phyloP scores from a whole-genome alignment of 768 basidiomycete genomes.

The Phanerodontia chrysosporium region DNA sequence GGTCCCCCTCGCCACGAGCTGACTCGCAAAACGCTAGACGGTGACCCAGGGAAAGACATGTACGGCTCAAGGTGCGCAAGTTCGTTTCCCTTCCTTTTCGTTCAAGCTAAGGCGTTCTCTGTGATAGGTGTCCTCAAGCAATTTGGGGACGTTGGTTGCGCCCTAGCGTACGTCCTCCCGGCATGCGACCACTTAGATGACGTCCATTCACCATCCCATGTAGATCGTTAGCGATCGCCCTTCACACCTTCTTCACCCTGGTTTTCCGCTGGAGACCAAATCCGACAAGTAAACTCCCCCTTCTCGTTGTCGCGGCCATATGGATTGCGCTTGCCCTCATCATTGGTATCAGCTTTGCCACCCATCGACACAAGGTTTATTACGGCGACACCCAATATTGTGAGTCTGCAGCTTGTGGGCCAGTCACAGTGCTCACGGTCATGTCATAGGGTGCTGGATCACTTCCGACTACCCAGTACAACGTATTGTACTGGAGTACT shows the following conservation, averaged over 20 bases:
- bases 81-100: background rate
- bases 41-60: constrained; percentile 29
- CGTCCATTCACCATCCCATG: background rate
- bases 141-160: constrained; percentile 38
- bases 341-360: constrained; percentile 33
- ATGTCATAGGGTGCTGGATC: constrained; percentile 51
- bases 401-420: constrained; percentile 7
- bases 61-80: constrained; percentile 30
- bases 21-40: constrained; percentile 13
- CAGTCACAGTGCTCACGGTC: background rate
- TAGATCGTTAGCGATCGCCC: constrained; percentile 29
- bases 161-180: constrained; percentile 29
- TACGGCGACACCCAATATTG: constrained; percentile 42
- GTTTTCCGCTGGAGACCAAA: constrained; percentile 29
- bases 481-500: constrained; percentile 43
- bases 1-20: background rate
- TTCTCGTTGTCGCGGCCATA: constrained; percentile 30
- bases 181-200: background rate
- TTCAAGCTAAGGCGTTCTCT: background rate
- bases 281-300: constrained; percentile 27
- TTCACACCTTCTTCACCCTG: constrained; percentile 37
- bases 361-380: constrained; percentile 32
- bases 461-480: constrained; percentile 28
- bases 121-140: constrained; percentile 32
- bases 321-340: constrained; percentile 39